These are phyloP conservation scores for Castanopsis chinensis DNA, from an alignment of 306 rosid genomes.

Conservation along the genomic window DNA sequence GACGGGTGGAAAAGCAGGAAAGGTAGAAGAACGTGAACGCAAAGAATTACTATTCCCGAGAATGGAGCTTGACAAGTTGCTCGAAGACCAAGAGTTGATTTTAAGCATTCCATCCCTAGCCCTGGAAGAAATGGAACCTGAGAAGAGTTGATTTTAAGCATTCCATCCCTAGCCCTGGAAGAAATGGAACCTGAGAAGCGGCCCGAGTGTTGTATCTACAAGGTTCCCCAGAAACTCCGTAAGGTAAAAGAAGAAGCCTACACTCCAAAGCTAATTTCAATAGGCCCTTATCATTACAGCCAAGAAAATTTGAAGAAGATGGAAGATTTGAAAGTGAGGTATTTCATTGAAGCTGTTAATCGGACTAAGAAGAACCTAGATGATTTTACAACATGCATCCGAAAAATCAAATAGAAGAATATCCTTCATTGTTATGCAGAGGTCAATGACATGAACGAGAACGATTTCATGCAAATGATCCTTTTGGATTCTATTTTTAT, in stretches of 20 bases:
- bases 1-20: no score
- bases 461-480: background rate
- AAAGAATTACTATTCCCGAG: no score
- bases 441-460: background rate
- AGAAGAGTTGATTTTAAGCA: background rate
- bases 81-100: no score
- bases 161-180: background rate
- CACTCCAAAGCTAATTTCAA: conserved; percentile 23
- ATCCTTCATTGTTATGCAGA: background rate
- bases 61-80: no score
- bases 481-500: conserved; percentile 24
- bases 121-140: background rate
- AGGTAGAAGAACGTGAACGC: no score
- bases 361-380: background rate
- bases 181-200: background rate
- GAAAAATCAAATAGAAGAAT: background rate
- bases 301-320: background rate
- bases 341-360: background rate
- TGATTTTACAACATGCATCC: background rate
- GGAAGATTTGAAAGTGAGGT: background rate
- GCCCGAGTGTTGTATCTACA: conserved; percentile 9
- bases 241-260: conserved; percentile 6
- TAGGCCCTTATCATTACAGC: conserved; percentile 20
- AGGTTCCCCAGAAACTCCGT: conserved; percentile 11
- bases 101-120: no score